Percentiles rank a stretch among this genome's conserved stretches.
phyloP scores from a whole-genome alignment of 441 rosid genomes.

The Eugenia klotzschiana region DNA sequence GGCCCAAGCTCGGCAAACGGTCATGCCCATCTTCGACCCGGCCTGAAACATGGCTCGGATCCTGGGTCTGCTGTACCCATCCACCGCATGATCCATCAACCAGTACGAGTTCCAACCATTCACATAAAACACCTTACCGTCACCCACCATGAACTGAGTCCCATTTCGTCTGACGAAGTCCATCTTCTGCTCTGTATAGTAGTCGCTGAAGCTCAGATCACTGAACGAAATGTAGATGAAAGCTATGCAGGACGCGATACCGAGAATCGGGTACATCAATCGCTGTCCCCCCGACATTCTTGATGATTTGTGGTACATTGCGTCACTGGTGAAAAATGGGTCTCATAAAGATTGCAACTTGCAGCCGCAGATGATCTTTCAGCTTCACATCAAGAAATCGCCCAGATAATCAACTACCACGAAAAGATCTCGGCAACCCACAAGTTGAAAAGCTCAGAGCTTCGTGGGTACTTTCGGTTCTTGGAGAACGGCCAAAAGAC shows the following conservation, averaged over 20 bases:
- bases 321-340: background rate
- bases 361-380: background rate
- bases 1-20: conserved; percentile 93
- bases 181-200: conserved; percentile 18
- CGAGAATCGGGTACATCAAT: conserved; percentile 5
- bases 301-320: conserved; percentile 1
- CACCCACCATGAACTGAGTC: conserved; percentile 47
- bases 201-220: conserved; percentile 24
- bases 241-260: conserved; percentile 2
- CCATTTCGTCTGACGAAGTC: conserved; percentile 62
- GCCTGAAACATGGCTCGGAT: conserved; percentile 60
- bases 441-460: background rate
- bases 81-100: conserved; percentile 82
- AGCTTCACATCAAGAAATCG: background rate
- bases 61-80: conserved; percentile 48
- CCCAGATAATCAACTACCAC: background rate
- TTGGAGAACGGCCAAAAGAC: background rate
- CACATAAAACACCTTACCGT: conserved; percentile 40
- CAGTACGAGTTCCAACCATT: conserved; percentile 97
- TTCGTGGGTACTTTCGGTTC: background rate
- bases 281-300: conserved; percentile 1
- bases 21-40: conserved; percentile 84
- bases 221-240: conserved; percentile 17
- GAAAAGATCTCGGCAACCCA: background rate
- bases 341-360: background rate